Evolutionary conservation across 305 asterid species (phyloP).

Genomic region (Fraxinus sp.): DNA sequence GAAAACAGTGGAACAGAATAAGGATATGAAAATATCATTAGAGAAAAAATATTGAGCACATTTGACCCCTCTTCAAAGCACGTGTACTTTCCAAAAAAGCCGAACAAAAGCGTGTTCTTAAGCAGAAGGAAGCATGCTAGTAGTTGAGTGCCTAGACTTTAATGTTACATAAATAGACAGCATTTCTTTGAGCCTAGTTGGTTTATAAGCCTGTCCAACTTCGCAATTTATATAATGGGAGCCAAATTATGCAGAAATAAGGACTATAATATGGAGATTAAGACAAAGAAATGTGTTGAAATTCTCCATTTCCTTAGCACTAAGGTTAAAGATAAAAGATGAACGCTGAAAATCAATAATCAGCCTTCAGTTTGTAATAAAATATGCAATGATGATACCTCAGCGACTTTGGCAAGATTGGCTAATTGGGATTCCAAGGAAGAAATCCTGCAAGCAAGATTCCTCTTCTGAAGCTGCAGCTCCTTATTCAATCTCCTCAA

Average conservation of each 20-base stretch:
- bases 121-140: background rate
- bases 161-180: background rate
- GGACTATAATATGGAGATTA: background rate
- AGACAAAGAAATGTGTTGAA: background rate
- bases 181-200: background rate
- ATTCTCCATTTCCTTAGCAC: background rate
- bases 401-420: conserved; percentile 41
- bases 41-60: background rate
- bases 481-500: conserved; percentile 87
- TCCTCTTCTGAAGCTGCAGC: conserved; percentile 89
- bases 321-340: background rate
- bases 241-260: background rate
- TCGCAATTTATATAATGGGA: background rate
- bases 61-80: background rate
- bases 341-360: background rate
- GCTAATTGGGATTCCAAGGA: conserved; percentile 65
- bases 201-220: background rate
- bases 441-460: conserved; percentile 65
- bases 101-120: background rate
- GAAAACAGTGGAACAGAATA: background rate
- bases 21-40: background rate
- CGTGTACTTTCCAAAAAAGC: background rate
- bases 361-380: background rate
- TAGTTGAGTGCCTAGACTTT: background rate
- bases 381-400: conserved; percentile 43